Evolutionary conservation across 495 filamentous ascomycete genomes (phyloP).

Genomic region (Aspergillus indologenus): DNA sequence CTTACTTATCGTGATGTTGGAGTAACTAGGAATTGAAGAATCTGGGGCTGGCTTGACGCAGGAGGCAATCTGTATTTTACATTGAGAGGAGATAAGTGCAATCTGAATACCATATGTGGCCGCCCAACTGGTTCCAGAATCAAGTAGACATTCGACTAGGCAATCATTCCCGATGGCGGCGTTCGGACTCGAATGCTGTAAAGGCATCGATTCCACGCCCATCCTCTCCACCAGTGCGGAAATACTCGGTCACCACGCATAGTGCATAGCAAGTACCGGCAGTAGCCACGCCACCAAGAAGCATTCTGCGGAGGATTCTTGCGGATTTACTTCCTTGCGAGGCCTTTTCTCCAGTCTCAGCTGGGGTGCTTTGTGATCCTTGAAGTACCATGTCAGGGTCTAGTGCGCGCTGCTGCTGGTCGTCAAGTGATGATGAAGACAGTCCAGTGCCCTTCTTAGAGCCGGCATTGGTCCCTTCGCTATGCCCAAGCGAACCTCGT

Average conservation of each 20-base stretch:
- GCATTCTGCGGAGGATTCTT: slow-evolving; percentile 45
- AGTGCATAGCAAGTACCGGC: slow-evolving; percentile 65
- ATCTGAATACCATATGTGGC: slow-evolving; percentile 1
- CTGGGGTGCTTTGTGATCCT: not conserved
- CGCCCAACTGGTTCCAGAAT: not conserved
- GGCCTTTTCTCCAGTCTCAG: not conserved
- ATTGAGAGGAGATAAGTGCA: slow-evolving; percentile 6
- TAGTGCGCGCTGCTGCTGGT: no score
- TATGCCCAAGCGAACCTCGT: slow-evolving; percentile 19
- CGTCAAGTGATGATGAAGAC: no score
- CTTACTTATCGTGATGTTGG: not conserved
- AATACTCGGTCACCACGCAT: slow-evolving; percentile 66
- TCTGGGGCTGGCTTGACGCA: not conserved
- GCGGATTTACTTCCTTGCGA: slow-evolving; percentile 5
- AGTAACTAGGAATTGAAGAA: not conserved
- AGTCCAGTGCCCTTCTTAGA: not conserved
- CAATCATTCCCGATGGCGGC: slow-evolving; percentile 24
- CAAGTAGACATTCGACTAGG: not conserved
- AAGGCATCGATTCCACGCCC: slow-evolving; percentile 54
- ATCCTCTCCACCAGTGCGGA: slow-evolving; percentile 56
- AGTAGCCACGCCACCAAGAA: slow-evolving; percentile 56
- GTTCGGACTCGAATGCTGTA: slow-evolving; percentile 43
- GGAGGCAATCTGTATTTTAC: slow-evolving; percentile 4
- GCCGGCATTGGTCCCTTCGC: not conserved
- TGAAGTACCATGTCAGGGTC: not conserved